phyloP scores from a whole-genome alignment of 257 asterid species.

The Leptodermis oblonga region DNA sequence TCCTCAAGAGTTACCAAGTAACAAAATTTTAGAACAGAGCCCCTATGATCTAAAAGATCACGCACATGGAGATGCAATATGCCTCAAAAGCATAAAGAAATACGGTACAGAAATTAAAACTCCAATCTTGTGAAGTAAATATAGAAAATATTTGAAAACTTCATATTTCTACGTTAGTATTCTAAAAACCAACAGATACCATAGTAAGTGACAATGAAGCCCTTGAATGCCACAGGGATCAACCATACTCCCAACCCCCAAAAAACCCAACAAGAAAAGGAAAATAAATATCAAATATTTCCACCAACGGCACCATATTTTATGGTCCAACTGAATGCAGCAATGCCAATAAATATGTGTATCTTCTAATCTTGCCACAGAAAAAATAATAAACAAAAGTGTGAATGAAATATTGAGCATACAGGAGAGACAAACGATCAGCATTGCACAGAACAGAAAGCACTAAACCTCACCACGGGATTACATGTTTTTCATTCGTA shows the following conservation, averaged over 20 bases:
- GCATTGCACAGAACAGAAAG: neutral
- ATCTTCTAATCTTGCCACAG: neutral
- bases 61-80: neutral
- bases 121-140: neutral
- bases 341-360: too few species aligned
- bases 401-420: neutral
- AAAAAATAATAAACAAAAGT: neutral
- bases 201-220: neutral
- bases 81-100: neutral
- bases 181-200: neutral
- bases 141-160: neutral
- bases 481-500: neutral
- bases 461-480: neutral
- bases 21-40: neutral
- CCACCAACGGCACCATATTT: neutral
- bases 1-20: neutral
- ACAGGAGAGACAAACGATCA: neutral
- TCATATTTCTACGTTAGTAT: neutral
- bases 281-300: neutral
- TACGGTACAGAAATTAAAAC: neutral
- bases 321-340: neutral
- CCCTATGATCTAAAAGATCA: neutral
- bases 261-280: neutral
- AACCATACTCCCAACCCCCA: neutral
- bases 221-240: neutral